phyloP scores from a whole-genome alignment of 345 rosid genomes.

The Mangifera indica region DNA sequence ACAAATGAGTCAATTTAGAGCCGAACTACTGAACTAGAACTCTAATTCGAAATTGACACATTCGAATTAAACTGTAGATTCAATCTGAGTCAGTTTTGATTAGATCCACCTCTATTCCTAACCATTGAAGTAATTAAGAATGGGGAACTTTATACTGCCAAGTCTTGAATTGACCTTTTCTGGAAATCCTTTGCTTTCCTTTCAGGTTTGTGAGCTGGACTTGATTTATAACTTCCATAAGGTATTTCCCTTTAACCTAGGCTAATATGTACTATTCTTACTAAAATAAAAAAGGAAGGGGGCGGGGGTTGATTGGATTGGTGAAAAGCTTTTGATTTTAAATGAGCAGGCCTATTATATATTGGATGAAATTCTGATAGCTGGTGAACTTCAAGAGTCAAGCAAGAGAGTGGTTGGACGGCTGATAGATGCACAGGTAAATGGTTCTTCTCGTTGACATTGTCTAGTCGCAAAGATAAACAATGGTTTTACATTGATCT shows the following conservation, averaged over 20 bases:
- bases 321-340: neutral
- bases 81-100: too few relatives aligned
- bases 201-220: slow-evolving; percentile 62
- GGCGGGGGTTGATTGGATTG: neutral
- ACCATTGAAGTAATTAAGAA: neutral
- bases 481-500: too few relatives aligned
- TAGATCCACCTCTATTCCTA: neutral
- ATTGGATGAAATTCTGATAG: slow-evolving; percentile 58
- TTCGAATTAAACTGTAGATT: too few relatives aligned
- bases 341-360: slow-evolving; percentile 48
- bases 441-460: neutral
- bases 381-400: slow-evolving; percentile 67
- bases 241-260: slow-evolving; percentile 24
- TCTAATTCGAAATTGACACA: too few relatives aligned
- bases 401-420: slow-evolving; percentile 55
- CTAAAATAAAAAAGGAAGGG: too few relatives aligned
- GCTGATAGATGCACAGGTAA: slow-evolving; percentile 51
- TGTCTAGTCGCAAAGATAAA: too few relatives aligned
- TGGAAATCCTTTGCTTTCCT: neutral
- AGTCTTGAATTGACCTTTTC: neutral
- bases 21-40: too few relatives aligned
- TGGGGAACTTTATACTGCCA: neutral
- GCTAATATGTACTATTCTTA: too few relatives aligned
- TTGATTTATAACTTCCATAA: slow-evolving; percentile 64
- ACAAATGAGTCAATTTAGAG: too few relatives aligned